These are phyloP conservation scores for Mycosarcoma mackinlayi DNA, from an alignment of 1,284 basidiomycete genomes.

Conservation along the genomic window DNA sequence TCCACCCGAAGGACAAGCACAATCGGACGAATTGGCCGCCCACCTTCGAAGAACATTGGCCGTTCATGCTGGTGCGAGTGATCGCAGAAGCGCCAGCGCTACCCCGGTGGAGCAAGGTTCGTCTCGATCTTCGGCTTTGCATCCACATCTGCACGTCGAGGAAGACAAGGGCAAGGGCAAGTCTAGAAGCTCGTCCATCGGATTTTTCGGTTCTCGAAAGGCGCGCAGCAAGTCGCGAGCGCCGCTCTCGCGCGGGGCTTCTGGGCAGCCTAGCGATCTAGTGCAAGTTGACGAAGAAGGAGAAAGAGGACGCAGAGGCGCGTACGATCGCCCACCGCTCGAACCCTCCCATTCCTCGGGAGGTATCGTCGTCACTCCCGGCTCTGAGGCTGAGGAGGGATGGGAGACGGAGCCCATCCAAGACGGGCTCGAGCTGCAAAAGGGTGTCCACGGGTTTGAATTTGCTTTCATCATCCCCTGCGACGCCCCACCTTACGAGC, in stretches of 20 bases:
- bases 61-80: conserved; percentile 15
- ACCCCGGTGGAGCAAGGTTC: conserved; percentile 16
- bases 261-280: conserved; percentile 34
- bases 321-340: conserved; percentile 17
- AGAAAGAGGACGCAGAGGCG: conserved; percentile 32
- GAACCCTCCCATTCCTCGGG: conserved; percentile 19
- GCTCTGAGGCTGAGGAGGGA: conserved; percentile 33
- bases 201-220: conserved; percentile 46
- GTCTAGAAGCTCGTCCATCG: conserved; percentile 41
- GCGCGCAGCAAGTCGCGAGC: conserved; percentile 45
- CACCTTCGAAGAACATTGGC: conserved; percentile 40
- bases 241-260: conserved; percentile 9
- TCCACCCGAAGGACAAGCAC: conserved; percentile 14
- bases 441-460: conserved; percentile 68
- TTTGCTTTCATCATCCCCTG: conserved; percentile 67
- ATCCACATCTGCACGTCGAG: conserved; percentile 9
- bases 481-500: conserved; percentile 65
- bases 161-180: conserved; percentile 41
- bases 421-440: conserved; percentile 61
- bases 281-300: conserved; percentile 46
- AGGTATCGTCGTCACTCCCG: conserved; percentile 28
- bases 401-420: conserved; percentile 40
- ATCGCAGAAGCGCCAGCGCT: conserved; percentile 40
- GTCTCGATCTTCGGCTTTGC: neutral
- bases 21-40: conserved; percentile 32